These are phyloP conservation scores for Cymodocea nodosa DNA, from an alignment of 116 monocot species.

Conservation along the genomic window DNA sequence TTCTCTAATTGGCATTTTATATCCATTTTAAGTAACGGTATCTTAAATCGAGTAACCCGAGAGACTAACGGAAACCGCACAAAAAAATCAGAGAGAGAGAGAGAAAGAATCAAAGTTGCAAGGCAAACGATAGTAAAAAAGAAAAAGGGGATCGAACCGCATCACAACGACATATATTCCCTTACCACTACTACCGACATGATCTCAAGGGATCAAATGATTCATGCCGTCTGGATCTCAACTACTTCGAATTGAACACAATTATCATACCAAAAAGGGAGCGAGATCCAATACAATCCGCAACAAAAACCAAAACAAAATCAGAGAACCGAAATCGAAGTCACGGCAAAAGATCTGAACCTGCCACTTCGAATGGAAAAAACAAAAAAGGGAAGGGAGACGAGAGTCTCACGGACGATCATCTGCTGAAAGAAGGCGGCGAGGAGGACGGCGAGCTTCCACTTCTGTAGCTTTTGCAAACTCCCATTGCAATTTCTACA, in stretches of 20 bases:
- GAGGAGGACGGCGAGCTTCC: background rate
- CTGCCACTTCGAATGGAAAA: background rate
- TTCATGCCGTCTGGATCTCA: no score
- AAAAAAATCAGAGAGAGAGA: background rate
- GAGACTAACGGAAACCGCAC: background rate
- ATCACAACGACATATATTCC: no score
- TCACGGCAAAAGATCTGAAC: background rate
- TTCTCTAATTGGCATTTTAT: background rate
- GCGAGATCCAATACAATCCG: no score
- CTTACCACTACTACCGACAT: no score
- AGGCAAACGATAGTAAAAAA: background rate
- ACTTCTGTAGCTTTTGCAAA: background rate
- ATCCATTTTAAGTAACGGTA: background rate
- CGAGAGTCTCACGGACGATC: constrained; percentile 1
- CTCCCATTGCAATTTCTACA: background rate
- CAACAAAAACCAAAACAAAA: no score
- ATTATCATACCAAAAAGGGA: no score
- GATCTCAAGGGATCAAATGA: no score
- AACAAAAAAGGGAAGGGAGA: background rate
- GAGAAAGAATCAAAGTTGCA: background rate
- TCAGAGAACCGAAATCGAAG: no score
- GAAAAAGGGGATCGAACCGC: background rate
- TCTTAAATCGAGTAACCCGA: background rate
- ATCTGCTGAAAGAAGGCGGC: background rate
- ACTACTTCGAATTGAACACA: no score